Percentiles rank a stretch among this genome's conserved stretches.
Conservation (phyloP, 2,329 filamentous ascomycete species). For the Alternaria metachromatica region DNA sequence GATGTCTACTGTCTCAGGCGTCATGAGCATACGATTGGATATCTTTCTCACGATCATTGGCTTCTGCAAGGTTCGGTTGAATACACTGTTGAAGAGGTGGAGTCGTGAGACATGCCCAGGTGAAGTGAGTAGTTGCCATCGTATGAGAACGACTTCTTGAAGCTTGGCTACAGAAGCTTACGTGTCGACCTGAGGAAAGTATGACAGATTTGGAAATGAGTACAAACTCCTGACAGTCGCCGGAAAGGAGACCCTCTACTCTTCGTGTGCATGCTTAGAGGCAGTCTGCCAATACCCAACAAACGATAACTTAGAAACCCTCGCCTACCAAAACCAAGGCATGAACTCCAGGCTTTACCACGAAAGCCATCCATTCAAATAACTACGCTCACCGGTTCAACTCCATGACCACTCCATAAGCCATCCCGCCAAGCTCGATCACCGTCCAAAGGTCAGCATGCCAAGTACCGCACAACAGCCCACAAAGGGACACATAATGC, state of each 20-base stretch:
- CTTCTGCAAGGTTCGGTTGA: not conserved
- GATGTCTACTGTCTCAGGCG: not conserved
- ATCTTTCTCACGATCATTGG: not conserved
- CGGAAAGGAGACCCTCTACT: too few relatives aligned
- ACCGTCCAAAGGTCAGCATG: not conserved
- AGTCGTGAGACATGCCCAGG: not conserved
- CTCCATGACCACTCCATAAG: not conserved
- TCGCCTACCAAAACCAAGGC: not conserved
- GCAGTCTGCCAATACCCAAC: not conserved
- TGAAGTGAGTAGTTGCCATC: not conserved
- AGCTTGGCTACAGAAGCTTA: not conserved
- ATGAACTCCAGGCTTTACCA: not conserved
- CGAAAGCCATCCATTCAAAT: not conserved
- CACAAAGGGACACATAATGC: not conserved
- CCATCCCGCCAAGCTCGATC: not conserved
- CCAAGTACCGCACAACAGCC: not conserved
- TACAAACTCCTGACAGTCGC: not conserved
- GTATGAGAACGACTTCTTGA: not conserved
- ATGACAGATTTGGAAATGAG: not conserved
- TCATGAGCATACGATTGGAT: not conserved
- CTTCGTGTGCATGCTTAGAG: too few relatives aligned
- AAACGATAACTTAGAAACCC: not conserved
- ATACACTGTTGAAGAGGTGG: not conserved
- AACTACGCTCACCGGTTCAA: not conserved
- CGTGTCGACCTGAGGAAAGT: not conserved